Percentiles rank a stretch among this genome's conserved stretches.
Evolutionary conservation across 371 early-diverging fungal genomes (phyloP).

Genomic region (Syncephalastrum sp.): DNA sequence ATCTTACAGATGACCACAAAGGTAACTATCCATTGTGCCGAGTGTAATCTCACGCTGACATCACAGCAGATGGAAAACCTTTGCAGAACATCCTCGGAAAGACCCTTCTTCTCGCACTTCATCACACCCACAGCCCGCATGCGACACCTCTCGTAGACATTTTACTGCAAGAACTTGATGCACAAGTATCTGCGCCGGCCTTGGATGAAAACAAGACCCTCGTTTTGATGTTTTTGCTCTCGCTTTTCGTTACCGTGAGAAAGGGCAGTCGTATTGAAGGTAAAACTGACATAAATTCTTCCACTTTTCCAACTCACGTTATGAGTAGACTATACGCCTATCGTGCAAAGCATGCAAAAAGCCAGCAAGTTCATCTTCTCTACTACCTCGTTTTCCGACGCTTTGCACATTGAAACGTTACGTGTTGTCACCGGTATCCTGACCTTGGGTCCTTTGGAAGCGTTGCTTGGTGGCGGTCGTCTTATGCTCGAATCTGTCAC

Average conservation of each 20-base stretch:
- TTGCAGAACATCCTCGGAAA: slow-evolving; percentile 32
- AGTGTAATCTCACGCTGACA: no score
- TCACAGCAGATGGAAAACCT: slow-evolving; percentile 14
- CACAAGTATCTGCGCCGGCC: slow-evolving; percentile 19
- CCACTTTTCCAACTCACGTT: not conserved
- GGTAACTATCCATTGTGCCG: no score
- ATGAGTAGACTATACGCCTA: slow-evolving; percentile 34
- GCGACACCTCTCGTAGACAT: slow-evolving; percentile 53
- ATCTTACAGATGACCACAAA: no score
- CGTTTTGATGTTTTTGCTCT: slow-evolving; percentile 44
- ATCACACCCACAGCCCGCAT: slow-evolving; percentile 55
- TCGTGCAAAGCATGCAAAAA: slow-evolving; percentile 29
- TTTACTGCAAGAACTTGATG: slow-evolving; percentile 43
- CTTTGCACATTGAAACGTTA: slow-evolving; percentile 25
- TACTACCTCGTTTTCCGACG: slow-evolving; percentile 11
- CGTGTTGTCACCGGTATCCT: slow-evolving; percentile 38
- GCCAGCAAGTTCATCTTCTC: slow-evolving; percentile 28
- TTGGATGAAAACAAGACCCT: slow-evolving; percentile 36
- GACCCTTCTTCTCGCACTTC: slow-evolving; percentile 54
- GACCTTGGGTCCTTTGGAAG: slow-evolving; percentile 58
- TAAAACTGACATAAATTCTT: slow-evolving; percentile 11
- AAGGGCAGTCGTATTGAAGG: slow-evolving; percentile 59
- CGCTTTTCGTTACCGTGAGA: slow-evolving; percentile 56
- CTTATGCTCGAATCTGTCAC: slow-evolving; percentile 59
- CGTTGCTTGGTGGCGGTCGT: slow-evolving; percentile 59